Evolutionary conservation across 345 rosid genomes (phyloP), one percentile per base, ranked within the genome.

Genomic region (Stellera chamaejasme): DNA sequence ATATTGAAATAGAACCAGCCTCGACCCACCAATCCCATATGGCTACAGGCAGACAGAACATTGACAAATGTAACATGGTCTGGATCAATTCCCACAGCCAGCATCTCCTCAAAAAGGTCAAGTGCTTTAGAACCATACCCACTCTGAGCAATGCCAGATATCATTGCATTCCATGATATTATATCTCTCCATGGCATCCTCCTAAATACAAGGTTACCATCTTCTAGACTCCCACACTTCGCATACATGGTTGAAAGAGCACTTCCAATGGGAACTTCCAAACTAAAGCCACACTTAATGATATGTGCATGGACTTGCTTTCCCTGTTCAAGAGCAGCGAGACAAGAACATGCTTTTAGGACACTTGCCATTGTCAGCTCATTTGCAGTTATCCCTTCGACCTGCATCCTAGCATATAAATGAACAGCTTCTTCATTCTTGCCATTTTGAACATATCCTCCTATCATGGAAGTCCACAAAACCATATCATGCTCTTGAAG

Each of bases 401-500:
- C 57, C 57, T 72, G 81, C 96, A 84, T 84, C 69, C 56, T 54
- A 10, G 67, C 54, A 71, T 76, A 87, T 66, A 81, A 61, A 63
- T 64, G 55, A 50, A 87, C 48, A 59, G 97, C 90, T 48, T 78
- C 82, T 71, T 65, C 75, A 5, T 64, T 67, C 55, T 78, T 80
- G 12, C 79, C 81, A 61, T 76, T 77, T 47, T 75, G 77, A 13
- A 79, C 88, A 43, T 76, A 74, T 43, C 84, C 84, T 25, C 84
- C 72, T 25, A 87, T 75, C 39, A 84, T 59, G 2, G 94, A 84
- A 61, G 85, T 90, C 97, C 96, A 90, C 28, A 82, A 79, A 55
- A 87, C 70, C 11, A 87, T 84, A 74, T 87, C 85, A 49, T 66
- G 72, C 36, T 66, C 57, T 43, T 62, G 78, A 48, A 83, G 70